Percentiles rank a stretch among this genome's conserved stretches.
Conservation (phyloP, 116 monocot species). For the Cymodocea nodosa region DNA sequence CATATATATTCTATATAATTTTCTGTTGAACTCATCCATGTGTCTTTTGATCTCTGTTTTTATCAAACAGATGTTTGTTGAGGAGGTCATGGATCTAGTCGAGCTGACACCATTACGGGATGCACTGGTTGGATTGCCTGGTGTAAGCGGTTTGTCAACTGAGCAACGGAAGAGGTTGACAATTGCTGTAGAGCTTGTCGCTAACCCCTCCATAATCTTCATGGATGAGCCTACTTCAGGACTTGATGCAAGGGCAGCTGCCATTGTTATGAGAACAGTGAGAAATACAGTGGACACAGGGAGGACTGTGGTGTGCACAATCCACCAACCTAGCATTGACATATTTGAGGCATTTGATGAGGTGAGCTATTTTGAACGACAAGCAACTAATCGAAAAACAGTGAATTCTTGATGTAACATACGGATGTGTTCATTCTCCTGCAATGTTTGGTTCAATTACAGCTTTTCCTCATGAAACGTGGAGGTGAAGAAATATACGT, state of each 20-base stretch:
- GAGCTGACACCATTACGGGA: constrained; percentile 22
- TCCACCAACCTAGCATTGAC: constrained; percentile 1
- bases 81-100: constrained; percentile 39
- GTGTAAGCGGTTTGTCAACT: constrained; percentile 35
- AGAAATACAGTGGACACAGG: constrained; percentile 34
- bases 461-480: constrained; percentile 49
- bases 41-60: neutral
- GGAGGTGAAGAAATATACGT: constrained; percentile 74
- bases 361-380: neutral
- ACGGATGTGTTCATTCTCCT: neutral
- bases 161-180: constrained; percentile 55
- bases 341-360: constrained; percentile 85
- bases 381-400: neutral
- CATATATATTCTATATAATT: neutral
- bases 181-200: constrained; percentile 51
- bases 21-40: neutral
- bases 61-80: constrained; percentile 27
- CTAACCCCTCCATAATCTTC: constrained; percentile 49
- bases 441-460: neutral
- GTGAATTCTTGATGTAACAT: neutral
- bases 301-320: constrained; percentile 30
- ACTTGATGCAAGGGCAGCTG: constrained; percentile 55
- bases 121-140: constrained; percentile 35
- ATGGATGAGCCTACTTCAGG: constrained; percentile 71
- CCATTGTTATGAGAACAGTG: constrained; percentile 55